phyloP scores from a whole-genome alignment of 2,329 filamentous ascomycete species.

The Neopestalotiopsis sp. region DNA sequence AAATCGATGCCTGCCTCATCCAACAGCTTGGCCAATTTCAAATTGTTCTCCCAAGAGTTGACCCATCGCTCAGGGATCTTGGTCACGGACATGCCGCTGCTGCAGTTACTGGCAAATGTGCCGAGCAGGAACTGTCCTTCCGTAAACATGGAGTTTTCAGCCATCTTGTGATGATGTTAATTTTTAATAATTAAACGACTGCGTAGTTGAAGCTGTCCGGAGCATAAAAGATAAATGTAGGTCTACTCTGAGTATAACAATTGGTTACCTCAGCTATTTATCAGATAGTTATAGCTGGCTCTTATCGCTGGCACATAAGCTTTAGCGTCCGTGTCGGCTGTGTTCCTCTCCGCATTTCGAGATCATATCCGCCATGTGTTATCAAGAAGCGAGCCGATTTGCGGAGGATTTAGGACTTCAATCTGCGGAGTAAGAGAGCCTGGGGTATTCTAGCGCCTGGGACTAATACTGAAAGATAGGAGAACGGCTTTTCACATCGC shows the following conservation, averaged over 20 bases:
- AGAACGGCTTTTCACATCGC: too few species aligned
- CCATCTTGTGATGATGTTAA: background rate
- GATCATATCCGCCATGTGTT: background rate
- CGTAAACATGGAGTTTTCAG: slow-evolving; percentile 14
- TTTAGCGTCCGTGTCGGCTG: background rate
- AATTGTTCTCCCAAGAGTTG: slow-evolving; percentile 16
- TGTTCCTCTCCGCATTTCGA: background rate
- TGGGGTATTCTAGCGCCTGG: background rate
- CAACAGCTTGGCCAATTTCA: slow-evolving; percentile 11
- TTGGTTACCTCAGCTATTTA: too few species aligned
- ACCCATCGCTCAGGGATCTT: slow-evolving; percentile 14
- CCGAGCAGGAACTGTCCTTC: slow-evolving; percentile 17
- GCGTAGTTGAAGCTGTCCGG: background rate
- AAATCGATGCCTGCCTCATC: slow-evolving; percentile 13
- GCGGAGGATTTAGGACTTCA: background rate
- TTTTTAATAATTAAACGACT: background rate
- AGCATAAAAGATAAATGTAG: background rate
- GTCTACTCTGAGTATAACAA: background rate
- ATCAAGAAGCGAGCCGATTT: background rate
- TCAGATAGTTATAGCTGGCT: background rate
- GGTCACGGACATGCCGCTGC: slow-evolving; percentile 17
- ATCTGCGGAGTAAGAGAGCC: background rate
- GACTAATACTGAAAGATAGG: too few species aligned
- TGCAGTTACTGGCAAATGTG: slow-evolving; percentile 16
- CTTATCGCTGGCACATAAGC: background rate